Evolutionary conservation across 2,329 filamentous ascomycete species (phyloP).

Genomic region (Ophiobolus disseminans): DNA sequence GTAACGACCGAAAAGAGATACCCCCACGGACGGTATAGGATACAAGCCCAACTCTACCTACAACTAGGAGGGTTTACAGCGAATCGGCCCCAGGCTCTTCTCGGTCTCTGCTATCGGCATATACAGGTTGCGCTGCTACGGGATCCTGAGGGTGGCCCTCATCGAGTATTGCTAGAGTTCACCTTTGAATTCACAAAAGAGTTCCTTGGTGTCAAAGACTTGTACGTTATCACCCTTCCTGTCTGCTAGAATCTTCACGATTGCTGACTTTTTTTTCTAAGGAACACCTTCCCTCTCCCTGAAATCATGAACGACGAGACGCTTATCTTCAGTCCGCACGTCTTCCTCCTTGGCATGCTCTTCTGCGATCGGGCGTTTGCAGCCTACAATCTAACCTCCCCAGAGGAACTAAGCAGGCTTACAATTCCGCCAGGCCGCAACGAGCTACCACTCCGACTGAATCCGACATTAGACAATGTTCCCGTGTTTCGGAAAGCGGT

Average conservation of each 20-base stretch:
- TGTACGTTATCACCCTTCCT: background rate
- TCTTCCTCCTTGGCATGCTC: constrained; percentile 41
- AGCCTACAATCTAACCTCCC: constrained; percentile 38
- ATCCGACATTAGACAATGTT: constrained; percentile 39
- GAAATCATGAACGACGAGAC: constrained; percentile 44
- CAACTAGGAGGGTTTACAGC: constrained; percentile 1
- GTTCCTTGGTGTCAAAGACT: constrained; percentile 2
- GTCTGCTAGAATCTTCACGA: background rate
- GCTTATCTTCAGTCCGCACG: constrained; percentile 42
- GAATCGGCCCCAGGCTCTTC: constrained; percentile 3
- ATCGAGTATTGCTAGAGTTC: constrained; percentile 7
- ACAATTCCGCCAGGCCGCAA: constrained; percentile 36
- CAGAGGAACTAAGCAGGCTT: constrained; percentile 46
- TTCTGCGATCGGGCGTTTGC: constrained; percentile 45
- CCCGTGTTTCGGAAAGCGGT: too few species aligned
- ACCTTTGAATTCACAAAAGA: constrained; percentile 14
- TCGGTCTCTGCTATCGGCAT: constrained; percentile 8
- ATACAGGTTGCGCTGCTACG: constrained; percentile 5
- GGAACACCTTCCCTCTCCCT: constrained; percentile 43
- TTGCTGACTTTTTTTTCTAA: constrained; percentile 23
- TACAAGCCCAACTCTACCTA: constrained; percentile 4
- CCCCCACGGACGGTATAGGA: constrained; percentile 2
- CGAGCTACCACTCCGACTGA: constrained; percentile 43
- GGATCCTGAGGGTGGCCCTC: constrained; percentile 7
- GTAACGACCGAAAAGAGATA: too few species aligned